Conservation (phyloP, 768 basidiomycete species). For the Xerocomus brunneocitrinus region DNA sequence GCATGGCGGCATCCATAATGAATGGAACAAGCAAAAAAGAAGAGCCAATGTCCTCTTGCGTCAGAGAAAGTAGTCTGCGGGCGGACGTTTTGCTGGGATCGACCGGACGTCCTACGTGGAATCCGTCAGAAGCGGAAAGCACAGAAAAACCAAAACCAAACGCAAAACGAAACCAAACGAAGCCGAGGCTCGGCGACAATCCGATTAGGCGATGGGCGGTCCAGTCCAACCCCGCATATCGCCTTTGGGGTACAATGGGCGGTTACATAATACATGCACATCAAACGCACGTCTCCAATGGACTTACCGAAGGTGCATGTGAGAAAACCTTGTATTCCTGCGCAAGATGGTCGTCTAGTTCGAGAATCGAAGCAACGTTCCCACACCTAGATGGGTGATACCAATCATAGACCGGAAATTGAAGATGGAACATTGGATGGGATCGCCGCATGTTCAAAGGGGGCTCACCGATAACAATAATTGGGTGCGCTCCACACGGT, state of each 20-base stretch:
- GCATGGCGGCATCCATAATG: constrained; percentile 7
- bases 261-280: background rate
- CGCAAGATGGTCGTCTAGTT: constrained; percentile 87
- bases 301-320: constrained; percentile 78
- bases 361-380: constrained; percentile 91
- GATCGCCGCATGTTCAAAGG: background rate
- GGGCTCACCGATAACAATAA: constrained; percentile 87
- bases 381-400: constrained; percentile 61
- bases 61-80: constrained; percentile 83
- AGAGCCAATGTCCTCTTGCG: background rate
- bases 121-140: background rate
- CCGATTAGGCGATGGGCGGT: constrained; percentile 4
- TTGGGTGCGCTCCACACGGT: constrained; percentile 99
- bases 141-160: background rate
- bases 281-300: background rate
- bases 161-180: background rate
- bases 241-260: constrained; percentile 13
- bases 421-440: constrained; percentile 11
- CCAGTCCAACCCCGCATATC: constrained; percentile 24
- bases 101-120: constrained; percentile 68
- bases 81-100: constrained; percentile 78
- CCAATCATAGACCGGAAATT: constrained; percentile 21
- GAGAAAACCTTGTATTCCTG: constrained; percentile 97
- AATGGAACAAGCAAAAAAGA: background rate
- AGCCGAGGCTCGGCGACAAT: background rate